phyloP scores from a whole-genome alignment of 169 alveolate genomes.

The Cyclospora cayetanensis region DNA sequence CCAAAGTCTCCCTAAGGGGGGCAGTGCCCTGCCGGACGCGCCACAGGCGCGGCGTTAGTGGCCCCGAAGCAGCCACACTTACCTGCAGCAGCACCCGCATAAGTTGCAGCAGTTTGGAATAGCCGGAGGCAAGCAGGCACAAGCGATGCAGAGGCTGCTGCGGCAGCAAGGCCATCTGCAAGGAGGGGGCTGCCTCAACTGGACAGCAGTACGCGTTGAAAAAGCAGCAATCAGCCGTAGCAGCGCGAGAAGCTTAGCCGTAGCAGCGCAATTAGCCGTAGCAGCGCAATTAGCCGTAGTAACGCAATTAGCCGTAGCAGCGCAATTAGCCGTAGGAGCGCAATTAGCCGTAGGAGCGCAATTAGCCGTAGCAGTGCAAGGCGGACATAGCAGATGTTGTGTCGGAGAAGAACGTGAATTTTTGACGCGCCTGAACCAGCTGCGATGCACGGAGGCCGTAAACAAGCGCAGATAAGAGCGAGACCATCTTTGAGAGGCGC shows the following conservation, averaged over 20 bases:
- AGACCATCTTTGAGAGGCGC: too few relatives aligned
- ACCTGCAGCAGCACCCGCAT: conserved; percentile 60
- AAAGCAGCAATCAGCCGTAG: neutral
- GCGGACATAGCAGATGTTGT: conserved; percentile 22
- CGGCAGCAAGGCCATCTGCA: neutral
- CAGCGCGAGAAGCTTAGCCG: neutral
- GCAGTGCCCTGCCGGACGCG: conserved; percentile 53
- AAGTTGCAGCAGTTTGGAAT: conserved; percentile 4
- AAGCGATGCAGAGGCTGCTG: neutral
- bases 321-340: too few relatives aligned
- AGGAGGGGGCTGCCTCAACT: neutral
- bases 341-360: neutral
- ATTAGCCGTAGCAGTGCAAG: neutral
- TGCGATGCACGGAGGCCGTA: neutral
- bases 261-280: neutral
- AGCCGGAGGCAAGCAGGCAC: neutral
- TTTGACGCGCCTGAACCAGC: neutral
- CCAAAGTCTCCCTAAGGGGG: conserved; percentile 57
- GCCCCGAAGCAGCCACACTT: conserved; percentile 55
- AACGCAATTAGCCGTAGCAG: too few relatives aligned
- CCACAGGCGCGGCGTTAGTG: conserved; percentile 48
- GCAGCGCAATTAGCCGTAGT: too few relatives aligned
- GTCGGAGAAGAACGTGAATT: neutral
- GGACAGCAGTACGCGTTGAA: neutral
- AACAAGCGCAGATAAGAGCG: neutral